These are phyloP conservation scores for Boletus subcaerulescens DNA, from an alignment of 768 basidiomycete species.

Conservation along the genomic window DNA sequence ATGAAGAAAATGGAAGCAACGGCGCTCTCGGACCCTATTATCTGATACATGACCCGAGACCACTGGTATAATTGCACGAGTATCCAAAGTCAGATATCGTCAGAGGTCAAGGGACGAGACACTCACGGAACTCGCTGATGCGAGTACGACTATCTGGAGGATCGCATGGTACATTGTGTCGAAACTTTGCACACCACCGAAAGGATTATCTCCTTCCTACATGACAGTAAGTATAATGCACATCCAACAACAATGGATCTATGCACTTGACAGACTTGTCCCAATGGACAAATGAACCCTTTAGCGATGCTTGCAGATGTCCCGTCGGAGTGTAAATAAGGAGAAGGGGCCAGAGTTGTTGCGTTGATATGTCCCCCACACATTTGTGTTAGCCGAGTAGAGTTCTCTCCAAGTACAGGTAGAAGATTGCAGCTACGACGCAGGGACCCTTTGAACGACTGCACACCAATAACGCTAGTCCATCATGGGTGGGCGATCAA, in stretches of 20 bases:
- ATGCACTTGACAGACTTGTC: slow-evolving; percentile 75
- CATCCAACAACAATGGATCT: neutral
- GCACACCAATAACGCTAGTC: slow-evolving; percentile 80
- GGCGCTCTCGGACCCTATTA: slow-evolving; percentile 89
- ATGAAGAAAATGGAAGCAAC: slow-evolving; percentile 88
- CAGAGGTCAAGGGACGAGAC: neutral
- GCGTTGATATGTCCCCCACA: slow-evolving; percentile 85
- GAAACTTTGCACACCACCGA: slow-evolving; percentile 68
- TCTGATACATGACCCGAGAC: slow-evolving; percentile 79
- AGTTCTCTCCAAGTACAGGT: slow-evolving; percentile 52
- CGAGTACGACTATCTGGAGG: slow-evolving; percentile 82
- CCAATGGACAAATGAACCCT: slow-evolving; percentile 87
- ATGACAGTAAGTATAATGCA: neutral
- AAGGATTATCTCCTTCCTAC: slow-evolving; percentile 67
- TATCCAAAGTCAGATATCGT: neutral
- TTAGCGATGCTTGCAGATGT: slow-evolving; percentile 46
- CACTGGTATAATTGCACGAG: slow-evolving; percentile 43
- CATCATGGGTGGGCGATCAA: neutral
- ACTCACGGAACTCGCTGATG: slow-evolving; percentile 73
- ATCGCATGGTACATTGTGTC: slow-evolving; percentile 83
- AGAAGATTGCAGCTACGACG: slow-evolving; percentile 59
- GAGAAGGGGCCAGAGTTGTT: slow-evolving; percentile 41
- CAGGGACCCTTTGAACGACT: slow-evolving; percentile 86
- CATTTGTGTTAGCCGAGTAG: slow-evolving; percentile 48
- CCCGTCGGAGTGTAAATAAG: slow-evolving; percentile 43